phyloP scores from a whole-genome alignment of 768 basidiomycete species.

The Suillus plorans region DNA sequence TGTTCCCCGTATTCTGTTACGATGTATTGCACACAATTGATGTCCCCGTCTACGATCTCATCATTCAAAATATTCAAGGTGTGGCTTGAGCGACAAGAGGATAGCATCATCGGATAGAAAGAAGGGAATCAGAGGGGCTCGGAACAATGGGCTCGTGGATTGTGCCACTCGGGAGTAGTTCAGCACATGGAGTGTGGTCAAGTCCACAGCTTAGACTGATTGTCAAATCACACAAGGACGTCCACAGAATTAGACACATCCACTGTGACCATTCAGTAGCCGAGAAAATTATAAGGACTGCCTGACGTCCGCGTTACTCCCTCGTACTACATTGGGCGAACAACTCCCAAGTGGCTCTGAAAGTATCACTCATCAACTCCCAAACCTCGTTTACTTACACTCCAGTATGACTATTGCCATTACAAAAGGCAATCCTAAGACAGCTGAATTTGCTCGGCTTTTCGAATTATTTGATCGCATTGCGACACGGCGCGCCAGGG shows the following conservation, averaged over 20 bases:
- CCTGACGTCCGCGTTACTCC: not conserved
- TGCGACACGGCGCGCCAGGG: slow-evolving; percentile 41
- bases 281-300: slow-evolving; percentile 18
- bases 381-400: slow-evolving; percentile 5
- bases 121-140: not conserved
- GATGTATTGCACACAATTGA: not conserved
- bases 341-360: not conserved
- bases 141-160: not conserved
- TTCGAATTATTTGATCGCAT: slow-evolving; percentile 55
- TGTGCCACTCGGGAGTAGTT: slow-evolving; percentile 23
- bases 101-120: not conserved
- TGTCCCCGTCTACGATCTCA: not conserved
- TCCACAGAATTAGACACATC: not conserved
- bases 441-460: slow-evolving; percentile 52
- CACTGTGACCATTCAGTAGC: not conserved
- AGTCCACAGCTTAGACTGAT: not conserved
- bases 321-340: slow-evolving; percentile 7
- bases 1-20: not conserved
- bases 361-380: not conserved
- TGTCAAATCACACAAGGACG: not conserved
- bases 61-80: not conserved
- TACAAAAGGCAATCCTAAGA: slow-evolving; percentile 36
- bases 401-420: slow-evolving; percentile 18
- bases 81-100: not conserved
- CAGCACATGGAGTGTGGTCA: not conserved